Evolutionary conservation across 2,329 filamentous ascomycete genomes (phyloP), one percentile per base, ranked within the genome.

Genomic region (Diatrype stigma): DNA sequence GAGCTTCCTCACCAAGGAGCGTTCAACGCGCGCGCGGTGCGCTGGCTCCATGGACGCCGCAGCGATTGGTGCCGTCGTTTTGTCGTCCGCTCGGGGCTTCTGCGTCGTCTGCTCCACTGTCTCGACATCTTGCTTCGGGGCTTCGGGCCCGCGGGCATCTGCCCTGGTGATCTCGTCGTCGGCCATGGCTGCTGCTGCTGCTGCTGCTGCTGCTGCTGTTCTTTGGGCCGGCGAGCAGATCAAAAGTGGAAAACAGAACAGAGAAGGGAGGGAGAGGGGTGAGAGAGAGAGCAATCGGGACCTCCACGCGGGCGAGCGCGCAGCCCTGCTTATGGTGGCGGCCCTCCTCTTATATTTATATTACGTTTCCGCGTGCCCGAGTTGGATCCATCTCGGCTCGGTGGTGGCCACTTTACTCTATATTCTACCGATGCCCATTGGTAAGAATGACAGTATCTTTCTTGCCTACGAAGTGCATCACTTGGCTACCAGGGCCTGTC

Each of bases 1-100:
- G 49, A 91, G 83, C 70, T 90, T 91, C 58, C 83, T 79, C 66
- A 83, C 78, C 60, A 92, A 70, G 34, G 74, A 77, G 66, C 78
- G 81, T 68, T 91, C 87, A n/a, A 85, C 77, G 14, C 64, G 62
- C 1, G 63, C 62, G 12, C 84, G 79, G 52, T 81, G 76, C 38
- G 77, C 78, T 0, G 74, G 70, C 51, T 73, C 70, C 62, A 64
- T 62, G 44, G 55, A 51, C 23, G 51, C 51, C 32, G 59, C 58
- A 30, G 54, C 34, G 32, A 40, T 37, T 17, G 38, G 22, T 48
- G 38, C 45, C 44, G 42, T 12, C 47, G 12, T n/a, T 22, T 34
- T 22, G 19, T 23, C 16, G 30, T 48, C 12, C 46, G 42, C n/a
- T 47, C 46, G 22, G 48, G 35, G 17, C 46, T 42, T 38, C 12